Base-by-base conservation (phyloP, 139 green algal genomes). In the Chlamydomonas asymmetrica region DNA sequence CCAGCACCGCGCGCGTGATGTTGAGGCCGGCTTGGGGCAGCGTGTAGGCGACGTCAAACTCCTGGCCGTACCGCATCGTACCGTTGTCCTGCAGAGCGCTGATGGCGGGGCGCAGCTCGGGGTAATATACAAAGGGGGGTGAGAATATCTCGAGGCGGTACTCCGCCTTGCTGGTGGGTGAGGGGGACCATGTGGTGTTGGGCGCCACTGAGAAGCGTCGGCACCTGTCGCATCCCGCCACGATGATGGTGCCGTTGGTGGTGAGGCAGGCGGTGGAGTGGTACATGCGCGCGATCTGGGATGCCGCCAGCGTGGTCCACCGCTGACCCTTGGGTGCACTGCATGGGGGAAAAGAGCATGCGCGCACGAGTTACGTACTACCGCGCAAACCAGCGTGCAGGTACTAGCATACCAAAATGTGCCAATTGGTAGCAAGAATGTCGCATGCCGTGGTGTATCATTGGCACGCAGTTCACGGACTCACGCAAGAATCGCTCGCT, bases 81-180 rank as follows among this genome's bases (percentile, higher is more conserved):
- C n/a, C n/a, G 3, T 57, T 29, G 38, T 38, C 8, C 31, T 38
- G 10, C 10, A 66, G 10, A 0, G 7, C 22, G 3, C n/a, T 41
- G 56, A 75, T 75, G 50, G 16, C 39, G 38, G 69, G 69, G 23
- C 59, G 43, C 27, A 34, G 5, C 18, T 48, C 27, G 31, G 56
- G 13, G 9, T 65, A 8, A 41, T 72, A 83, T n/a, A 61, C 45
- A 52, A 57, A 78, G 1, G 77, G 63, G 13, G 77, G 77, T 31
- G 57, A 66, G 52, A 75, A 75, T 52, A 79, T 79, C 77, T 83
- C 77, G 9, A 48, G 40, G 16, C 77, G 77, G 70, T 83, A 83
- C 70, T 83, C 77, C 16, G 63, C 63, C 63, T 82, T 65, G 27
- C 20, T 32, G 38, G 38, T 56, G n/a, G 43, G 22, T 31, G 63